phyloP scores from a whole-genome alignment of 805 yeast genomes.

The Deakozyma indianensis region DNA sequence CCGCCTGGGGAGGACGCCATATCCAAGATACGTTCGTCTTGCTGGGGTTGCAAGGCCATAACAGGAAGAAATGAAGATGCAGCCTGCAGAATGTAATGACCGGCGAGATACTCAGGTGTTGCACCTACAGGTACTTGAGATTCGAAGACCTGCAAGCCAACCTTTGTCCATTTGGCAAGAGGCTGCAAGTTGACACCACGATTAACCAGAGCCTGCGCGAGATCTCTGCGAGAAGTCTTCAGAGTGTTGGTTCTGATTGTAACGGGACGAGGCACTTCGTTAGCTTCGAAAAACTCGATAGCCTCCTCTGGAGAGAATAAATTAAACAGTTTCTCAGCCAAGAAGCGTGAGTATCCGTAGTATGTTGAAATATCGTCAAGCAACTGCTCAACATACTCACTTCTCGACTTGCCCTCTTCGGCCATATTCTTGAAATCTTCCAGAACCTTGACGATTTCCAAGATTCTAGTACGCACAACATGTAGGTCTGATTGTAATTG shows the following conservation, averaged over 20 bases:
- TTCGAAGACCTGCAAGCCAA: constrained; percentile 92
- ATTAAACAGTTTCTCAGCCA: constrained; percentile 88
- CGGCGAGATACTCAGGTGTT: constrained; percentile 96
- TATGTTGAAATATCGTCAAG: constrained; percentile 79
- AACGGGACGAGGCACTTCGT: constrained; percentile 91
- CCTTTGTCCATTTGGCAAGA: constrained; percentile 95
- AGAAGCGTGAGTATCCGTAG: constrained; percentile 81
- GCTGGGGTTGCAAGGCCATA: constrained; percentile 96
- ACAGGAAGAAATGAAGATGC: constrained; percentile 97
- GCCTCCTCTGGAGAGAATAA: constrained; percentile 93
- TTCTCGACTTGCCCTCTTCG: constrained; percentile 76
- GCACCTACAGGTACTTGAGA: constrained; percentile 99
- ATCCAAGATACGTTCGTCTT: constrained; percentile 86
- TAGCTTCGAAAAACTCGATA: constrained; percentile 95
- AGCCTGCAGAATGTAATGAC: constrained; percentile 95
- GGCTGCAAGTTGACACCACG: constrained; percentile 97
- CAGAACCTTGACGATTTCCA: constrained; percentile 2
- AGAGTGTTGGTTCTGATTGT: constrained; percentile 97
- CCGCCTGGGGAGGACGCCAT: constrained; percentile 99
- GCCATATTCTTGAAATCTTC: constrained; percentile 32
- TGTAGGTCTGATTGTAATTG: background rate
- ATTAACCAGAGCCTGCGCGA: constrained; percentile 88
- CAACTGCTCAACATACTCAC: constrained; percentile 67
- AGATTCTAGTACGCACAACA: constrained; percentile 17
- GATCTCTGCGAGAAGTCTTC: constrained; percentile 85